These are phyloP conservation scores for Russula earlei DNA, from an alignment of 768 basidiomycete species.

Conservation along the genomic window DNA sequence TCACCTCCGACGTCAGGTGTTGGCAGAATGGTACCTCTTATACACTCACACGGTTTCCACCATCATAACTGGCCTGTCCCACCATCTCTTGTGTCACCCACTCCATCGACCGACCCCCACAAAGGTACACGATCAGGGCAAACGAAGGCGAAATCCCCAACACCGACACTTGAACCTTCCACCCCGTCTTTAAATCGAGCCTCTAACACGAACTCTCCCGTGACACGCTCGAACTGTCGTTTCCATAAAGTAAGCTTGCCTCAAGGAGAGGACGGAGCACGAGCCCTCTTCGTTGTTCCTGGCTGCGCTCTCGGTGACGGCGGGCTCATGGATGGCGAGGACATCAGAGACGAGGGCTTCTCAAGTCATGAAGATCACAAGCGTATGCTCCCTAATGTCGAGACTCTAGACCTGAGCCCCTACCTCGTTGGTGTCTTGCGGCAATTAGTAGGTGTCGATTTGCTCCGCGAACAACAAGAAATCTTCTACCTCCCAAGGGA, in stretches of 20 bases:
- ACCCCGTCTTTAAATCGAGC: constrained; percentile 9
- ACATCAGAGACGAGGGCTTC: constrained; percentile 52
- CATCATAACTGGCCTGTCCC: constrained; percentile 21
- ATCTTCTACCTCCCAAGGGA: constrained; percentile 53
- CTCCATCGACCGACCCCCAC: background rate
- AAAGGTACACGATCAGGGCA: constrained; percentile 12
- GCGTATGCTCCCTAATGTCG: constrained; percentile 39
- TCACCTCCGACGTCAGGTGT: constrained; percentile 21
- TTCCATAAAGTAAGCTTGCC: constrained; percentile 62
- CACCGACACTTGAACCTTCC: background rate
- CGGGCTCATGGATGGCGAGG: constrained; percentile 46
- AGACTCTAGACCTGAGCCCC: constrained; percentile 39
- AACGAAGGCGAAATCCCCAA: constrained; percentile 3
- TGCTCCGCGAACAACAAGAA: constrained; percentile 53
- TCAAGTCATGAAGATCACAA: constrained; percentile 42
- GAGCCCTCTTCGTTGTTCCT: constrained; percentile 57
- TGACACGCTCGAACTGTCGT: constrained; percentile 61
- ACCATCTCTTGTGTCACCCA: constrained; percentile 6
- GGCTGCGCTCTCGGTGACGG: constrained; percentile 53
- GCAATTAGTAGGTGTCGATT: constrained; percentile 54
- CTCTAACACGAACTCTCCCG: constrained; percentile 33
- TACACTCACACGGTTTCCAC: constrained; percentile 25
- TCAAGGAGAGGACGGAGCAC: constrained; percentile 40
- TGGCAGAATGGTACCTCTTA: constrained; percentile 18
- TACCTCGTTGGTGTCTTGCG: constrained; percentile 49